Evolutionary conservation across 441 rosid species (phyloP), one percentile per base, ranked within the genome.

Genomic region (Rhodomyrtus psidioides): DNA sequence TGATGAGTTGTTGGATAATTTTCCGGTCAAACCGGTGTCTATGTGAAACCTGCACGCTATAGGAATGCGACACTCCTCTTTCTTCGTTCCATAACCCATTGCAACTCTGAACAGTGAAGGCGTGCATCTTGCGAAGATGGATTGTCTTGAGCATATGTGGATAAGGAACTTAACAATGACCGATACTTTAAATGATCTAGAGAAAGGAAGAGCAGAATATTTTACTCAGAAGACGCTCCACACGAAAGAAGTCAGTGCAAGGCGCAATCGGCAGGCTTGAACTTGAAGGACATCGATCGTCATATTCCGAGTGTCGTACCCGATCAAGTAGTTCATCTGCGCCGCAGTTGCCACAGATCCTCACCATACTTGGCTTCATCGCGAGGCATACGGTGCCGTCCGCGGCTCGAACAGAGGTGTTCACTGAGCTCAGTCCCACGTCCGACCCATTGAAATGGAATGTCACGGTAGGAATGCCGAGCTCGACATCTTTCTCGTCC

Each of bases 381-480:
- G 86, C 39, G 62, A 93, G 84, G 82, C 95, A 92, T 6, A 87
- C 60, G 51, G 88, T 62, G 6, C 88, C 89, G 1, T 57, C 12
- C 4, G 85, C 85, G 34, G 49, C 51, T 12, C 75, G 0, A 28
- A 70, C 54, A 51, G 92, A 94, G 26, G 90, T 89, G 76, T 90
- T 91, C 19, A 27, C 44, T 12, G 88, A 39, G 55, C 55, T 60
- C 83, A 94, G 60, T 7, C 55, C 88, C 85, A 94, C 85, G 39
- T 88, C 87, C 0, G 89, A 94, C 15, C 86, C 90, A 0, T 83
- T 84, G 87, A 94, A 94, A 83, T 92, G 92, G 85, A 91, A 88
- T 6, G 90, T 88, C 44, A 90, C 83, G 28, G 82, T 84, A 42
- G 93, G 94, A 49, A 88, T 82, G 79, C 82, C 82, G 8, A 84